These are phyloP conservation scores for Paragyromitra xinjiangensis DNA, from an alignment of 495 filamentous ascomycete genomes.

Conservation along the genomic window DNA sequence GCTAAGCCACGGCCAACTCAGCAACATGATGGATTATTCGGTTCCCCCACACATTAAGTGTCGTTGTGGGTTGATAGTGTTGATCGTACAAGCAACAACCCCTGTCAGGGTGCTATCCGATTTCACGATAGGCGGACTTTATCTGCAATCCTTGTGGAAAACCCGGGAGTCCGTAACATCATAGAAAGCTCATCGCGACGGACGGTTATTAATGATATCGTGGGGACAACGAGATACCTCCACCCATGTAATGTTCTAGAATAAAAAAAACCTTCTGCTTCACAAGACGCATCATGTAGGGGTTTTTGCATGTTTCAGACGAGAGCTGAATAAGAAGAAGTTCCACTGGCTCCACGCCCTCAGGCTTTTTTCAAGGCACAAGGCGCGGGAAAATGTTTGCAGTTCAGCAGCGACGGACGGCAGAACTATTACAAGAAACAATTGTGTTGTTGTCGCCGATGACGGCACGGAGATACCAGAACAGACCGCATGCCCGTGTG, in stretches of 20 bases:
- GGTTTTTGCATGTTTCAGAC: slow-evolving; percentile 47
- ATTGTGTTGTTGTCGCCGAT: slow-evolving; percentile 48
- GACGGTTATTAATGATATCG: slow-evolving; percentile 23
- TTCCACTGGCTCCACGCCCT: slow-evolving; percentile 43
- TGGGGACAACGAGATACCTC: slow-evolving; percentile 17
- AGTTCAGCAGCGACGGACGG: slow-evolving; percentile 24
- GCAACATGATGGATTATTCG: slow-evolving; percentile 33
- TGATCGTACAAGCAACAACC: slow-evolving; percentile 35
- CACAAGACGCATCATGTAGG: slow-evolving; percentile 51
- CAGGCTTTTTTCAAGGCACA: slow-evolving; percentile 35
- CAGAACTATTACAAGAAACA: slow-evolving; percentile 48
- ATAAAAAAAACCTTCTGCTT: slow-evolving; percentile 45
- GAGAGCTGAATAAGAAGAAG: slow-evolving; percentile 39
- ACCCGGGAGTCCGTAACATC: slow-evolving; percentile 42
- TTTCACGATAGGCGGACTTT: slow-evolving; percentile 43
- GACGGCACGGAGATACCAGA: slow-evolving; percentile 47
- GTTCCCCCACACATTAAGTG: slow-evolving; percentile 46
- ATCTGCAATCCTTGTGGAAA: slow-evolving; percentile 34
- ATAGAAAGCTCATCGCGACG: slow-evolving; percentile 49
- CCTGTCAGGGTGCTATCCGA: slow-evolving; percentile 46
- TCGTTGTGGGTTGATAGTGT: slow-evolving; percentile 39
- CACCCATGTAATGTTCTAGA: slow-evolving; percentile 36
- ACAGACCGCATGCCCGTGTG: slow-evolving; percentile 45
- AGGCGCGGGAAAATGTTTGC: slow-evolving; percentile 31
- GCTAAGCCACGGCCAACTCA: slow-evolving; percentile 52